Base-by-base conservation (phyloP, 331 rosid species). In the Quercus lobata region DNA sequence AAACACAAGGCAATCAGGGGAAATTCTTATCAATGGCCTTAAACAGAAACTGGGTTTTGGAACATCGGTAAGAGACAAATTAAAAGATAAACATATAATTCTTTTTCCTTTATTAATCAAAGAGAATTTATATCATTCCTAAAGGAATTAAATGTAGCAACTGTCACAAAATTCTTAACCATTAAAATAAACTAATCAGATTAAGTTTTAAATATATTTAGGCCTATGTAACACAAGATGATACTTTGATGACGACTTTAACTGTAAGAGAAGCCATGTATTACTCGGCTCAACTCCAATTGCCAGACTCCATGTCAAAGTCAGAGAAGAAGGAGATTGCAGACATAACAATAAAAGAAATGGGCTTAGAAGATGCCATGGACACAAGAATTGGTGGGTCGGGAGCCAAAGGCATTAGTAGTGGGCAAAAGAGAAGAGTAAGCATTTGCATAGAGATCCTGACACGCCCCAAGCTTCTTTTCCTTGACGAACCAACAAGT, bases 141-240 rank as follows among this genome's bases (percentile, higher is more conserved):
- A 34, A 34, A 34, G 41, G 41, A 34, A 34, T 34, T 6, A 34
- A 34, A 34, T 1, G 37, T 1, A 34, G 37, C 37, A 34, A 5
- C 37, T 34, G 37, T 34, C 37, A 34, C 37, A 34, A 34, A 34
- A 34, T 34, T 34, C 37, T 34, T 6, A 34, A 34, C 41, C 41
- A 66, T 4, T 4, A 9, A 66, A 30, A 66, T 16, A 34, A 6
- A 6, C 41, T 34, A 34, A 34, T 6, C 12, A 10, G 18, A 49
- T 54, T 73, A 22, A 19, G 1, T 19, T 57, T 19, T 52, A n/a
- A 7, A 53, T n/a, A 72, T 19, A 74, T 53, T 60, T 81, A 91
- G 97, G 92, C 91, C 8, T 91, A 88, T 78, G 96, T 92, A 41
- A 85, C 92, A 61, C 96, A 91, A 86, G 96, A 92, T n/a, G 93